Evolutionary conservation across 495 filamentous ascomycete species (phyloP).

Genomic region (Daldinia childiae): DNA sequence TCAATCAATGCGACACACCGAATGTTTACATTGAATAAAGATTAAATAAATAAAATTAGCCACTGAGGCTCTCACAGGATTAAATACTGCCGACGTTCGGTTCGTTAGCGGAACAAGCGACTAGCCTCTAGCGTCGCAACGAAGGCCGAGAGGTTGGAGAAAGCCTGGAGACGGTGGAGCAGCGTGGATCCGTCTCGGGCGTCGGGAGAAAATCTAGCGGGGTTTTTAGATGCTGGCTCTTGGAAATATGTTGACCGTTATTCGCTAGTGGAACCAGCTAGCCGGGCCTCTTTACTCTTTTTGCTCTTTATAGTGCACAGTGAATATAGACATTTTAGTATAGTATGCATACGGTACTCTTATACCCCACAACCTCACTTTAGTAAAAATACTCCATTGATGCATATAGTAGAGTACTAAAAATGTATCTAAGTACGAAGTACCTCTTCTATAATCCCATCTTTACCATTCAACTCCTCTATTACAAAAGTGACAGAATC

Average conservation of each 20-base stretch:
- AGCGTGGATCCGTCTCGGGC: slow-evolving; percentile 28
- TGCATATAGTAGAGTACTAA: neutral
- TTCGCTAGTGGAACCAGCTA: slow-evolving; percentile 25
- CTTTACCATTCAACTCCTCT: neutral
- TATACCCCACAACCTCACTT: neutral
- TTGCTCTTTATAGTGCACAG: slow-evolving; percentile 10
- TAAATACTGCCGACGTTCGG: slow-evolving; percentile 39
- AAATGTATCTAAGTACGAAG: neutral
- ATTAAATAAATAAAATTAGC: slow-evolving; percentile 18
- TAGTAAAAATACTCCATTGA: neutral
- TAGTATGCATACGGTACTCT: neutral
- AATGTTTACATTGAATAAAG: slow-evolving; percentile 11
- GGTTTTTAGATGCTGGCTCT: slow-evolving; percentile 9
- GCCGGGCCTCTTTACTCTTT: neutral
- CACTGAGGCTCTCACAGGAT: slow-evolving; percentile 26
- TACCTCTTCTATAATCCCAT: neutral
- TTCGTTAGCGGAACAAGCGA: slow-evolving; percentile 13
- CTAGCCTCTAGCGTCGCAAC: slow-evolving; percentile 30
- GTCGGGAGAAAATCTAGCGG: slow-evolving; percentile 44
- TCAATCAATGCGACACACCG: neutral
- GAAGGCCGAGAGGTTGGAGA: slow-evolving; percentile 35
- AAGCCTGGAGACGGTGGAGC: slow-evolving; percentile 35
- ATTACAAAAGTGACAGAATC: neutral
- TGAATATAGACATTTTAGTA: neutral
- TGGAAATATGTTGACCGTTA: slow-evolving; percentile 39